Percentiles rank a stretch among this genome's conserved stretches.
Conservation (phyloP, 129 eudicot species). For the Logfia minima region DNA sequence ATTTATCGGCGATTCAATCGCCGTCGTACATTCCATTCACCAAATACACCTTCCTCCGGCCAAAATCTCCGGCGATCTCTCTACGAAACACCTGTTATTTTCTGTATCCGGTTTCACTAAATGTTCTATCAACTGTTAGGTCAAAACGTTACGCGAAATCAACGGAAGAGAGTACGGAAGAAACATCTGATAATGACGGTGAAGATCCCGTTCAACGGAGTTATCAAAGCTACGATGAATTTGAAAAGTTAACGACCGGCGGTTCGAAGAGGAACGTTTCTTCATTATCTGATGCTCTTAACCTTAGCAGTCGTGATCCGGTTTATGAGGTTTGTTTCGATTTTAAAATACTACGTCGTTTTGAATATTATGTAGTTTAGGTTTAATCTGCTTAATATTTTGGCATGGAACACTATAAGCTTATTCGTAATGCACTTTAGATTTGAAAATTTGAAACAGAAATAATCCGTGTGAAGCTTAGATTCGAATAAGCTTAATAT, state of each 20-base stretch:
- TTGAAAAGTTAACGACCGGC: constrained; percentile 30
- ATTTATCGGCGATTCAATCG: constrained; percentile 36
- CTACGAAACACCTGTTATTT: constrained; percentile 37
- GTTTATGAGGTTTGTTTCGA: constrained; percentile 70
- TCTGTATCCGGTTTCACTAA: constrained; percentile 34
- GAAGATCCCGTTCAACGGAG: constrained; percentile 17
- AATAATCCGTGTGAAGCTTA: neutral
- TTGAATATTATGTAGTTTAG: neutral
- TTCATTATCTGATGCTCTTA: constrained; percentile 47
- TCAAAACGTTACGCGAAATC: constrained; percentile 47
- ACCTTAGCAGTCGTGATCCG: constrained; percentile 82
- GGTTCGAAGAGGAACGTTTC: constrained; percentile 37
- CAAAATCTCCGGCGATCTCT: constrained; percentile 31
- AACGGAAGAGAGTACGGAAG: constrained; percentile 46
- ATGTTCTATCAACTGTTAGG: constrained; percentile 22
- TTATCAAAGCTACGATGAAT: constrained; percentile 29
- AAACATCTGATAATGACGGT: constrained; percentile 35
- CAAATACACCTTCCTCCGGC: constrained; percentile 35
- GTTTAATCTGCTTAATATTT: neutral
- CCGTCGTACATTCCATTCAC: constrained; percentile 32
- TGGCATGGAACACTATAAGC: neutral
- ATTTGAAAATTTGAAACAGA: neutral
- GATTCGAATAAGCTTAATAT: neutral
- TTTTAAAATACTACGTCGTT: constrained; percentile 7
- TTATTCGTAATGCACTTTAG: neutral